Evolutionary conservation across 2,329 filamentous ascomycete species (phyloP), one percentile per base, ranked within the genome.

Genomic region (Didymella arachidicola): DNA sequence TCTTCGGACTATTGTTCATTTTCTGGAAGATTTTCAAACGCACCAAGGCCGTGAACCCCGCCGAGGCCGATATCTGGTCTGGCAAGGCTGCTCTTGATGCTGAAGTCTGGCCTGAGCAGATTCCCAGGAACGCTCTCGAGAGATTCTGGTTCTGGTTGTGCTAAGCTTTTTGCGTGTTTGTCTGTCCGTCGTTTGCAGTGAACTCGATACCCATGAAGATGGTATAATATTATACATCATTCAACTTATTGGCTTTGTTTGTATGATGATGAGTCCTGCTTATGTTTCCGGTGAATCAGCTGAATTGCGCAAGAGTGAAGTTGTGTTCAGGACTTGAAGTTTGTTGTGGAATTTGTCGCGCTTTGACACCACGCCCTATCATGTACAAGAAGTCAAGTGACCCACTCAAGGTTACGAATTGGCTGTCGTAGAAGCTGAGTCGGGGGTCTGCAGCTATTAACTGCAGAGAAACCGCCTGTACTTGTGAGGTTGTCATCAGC

Each of bases 21-120:
- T 81, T 85, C 44, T 91, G 88, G 85, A 91, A 92, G 73, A 73
- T 87, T 34, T 77, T 84, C 69, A 89, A 89, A 71, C 83, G 85
- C 63, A 89, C 88, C 0, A 84, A 83, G 53, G 64, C 76, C 30
- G 77, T 82, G 59, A 76, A 76, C 53, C 66, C 76, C 19, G 69
- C 64, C 0, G 75, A 80, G 57, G 78, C 77, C 6, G 80, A 82
- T 59, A 79, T 82, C 39, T 79, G 77, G 73, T 78, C 72, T 26
- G 80, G 80, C 8, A 82, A 82, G 72, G 78, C 78, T 27, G 78
- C 77, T 27, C 64, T 82, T 38, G 80, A 83, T 69, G 80, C 76
- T 7, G 77, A 79, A 60, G 66, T 76, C 12, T 82, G 79, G 79
- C 76, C 74, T 0, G 79, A 82, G 48, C 70, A 73, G 46, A 54